Evolutionary conservation across 805 yeast species (phyloP).

Genomic region (Metschnikowia corniflorae): DNA sequence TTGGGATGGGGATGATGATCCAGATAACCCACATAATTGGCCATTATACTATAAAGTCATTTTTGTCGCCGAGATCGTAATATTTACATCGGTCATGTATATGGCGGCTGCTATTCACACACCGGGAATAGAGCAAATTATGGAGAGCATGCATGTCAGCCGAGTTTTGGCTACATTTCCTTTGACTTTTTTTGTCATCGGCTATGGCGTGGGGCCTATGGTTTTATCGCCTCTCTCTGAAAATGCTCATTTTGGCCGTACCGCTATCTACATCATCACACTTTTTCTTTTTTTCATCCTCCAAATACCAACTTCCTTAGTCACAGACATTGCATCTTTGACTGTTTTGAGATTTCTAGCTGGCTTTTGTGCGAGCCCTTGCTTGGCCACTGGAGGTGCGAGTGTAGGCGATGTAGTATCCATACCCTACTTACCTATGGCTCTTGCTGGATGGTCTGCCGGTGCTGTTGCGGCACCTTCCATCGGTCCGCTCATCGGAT

Average conservation of each 20-base stretch:
- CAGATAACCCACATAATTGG: constrained; percentile 60
- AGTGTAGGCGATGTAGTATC: constrained; percentile 48
- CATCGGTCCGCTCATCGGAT: constrained; percentile 56
- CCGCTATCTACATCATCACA: constrained; percentile 45
- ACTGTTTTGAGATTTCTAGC: constrained; percentile 48
- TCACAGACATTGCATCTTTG: constrained; percentile 48
- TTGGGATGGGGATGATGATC: constrained; percentile 47
- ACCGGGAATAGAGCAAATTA: constrained; percentile 47
- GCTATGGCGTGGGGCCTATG: constrained; percentile 61
- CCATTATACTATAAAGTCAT: constrained; percentile 36
- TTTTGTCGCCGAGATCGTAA: constrained; percentile 36
- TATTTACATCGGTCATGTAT: constrained; percentile 49
- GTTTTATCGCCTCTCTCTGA: constrained; percentile 58
- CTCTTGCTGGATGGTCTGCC: constrained; percentile 50
- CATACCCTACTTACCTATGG: constrained; percentile 42
- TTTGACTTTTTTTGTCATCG: constrained; percentile 52
- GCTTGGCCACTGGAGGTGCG: constrained; percentile 58
- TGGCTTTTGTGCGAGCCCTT: constrained; percentile 56
- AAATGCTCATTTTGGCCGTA: constrained; percentile 51
- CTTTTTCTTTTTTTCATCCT: constrained; percentile 46
- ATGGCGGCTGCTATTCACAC: constrained; percentile 56
- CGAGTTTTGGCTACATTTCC: constrained; percentile 47
- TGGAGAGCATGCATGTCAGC: constrained; percentile 43
- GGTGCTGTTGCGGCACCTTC: constrained; percentile 55
- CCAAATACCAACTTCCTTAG: constrained; percentile 56